Percentiles rank a stretch among this genome's conserved stretches.
Evolutionary conservation across 495 filamentous ascomycete genomes (phyloP).

Genomic region (Massariosphaeria phaeospora): DNA sequence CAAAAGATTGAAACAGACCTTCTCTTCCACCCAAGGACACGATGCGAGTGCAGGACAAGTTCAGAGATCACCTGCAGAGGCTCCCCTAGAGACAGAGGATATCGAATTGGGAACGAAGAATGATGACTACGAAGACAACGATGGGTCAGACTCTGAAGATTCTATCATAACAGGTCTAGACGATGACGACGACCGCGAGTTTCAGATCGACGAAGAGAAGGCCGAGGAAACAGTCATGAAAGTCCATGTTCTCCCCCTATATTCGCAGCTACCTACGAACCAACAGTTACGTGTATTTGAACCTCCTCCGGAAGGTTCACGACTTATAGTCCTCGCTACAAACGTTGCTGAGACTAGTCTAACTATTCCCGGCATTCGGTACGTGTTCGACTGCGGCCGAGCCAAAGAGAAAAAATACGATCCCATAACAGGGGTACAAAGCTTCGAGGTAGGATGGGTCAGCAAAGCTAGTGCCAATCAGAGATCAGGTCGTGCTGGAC

Average conservation of each 20-base stretch:
- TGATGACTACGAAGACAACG: constrained; percentile 34
- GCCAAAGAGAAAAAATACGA: constrained; percentile 90
- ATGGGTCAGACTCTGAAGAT: constrained; percentile 43
- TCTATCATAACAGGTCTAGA: constrained; percentile 39
- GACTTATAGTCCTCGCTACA: constrained; percentile 87
- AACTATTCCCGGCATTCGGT: constrained; percentile 92
- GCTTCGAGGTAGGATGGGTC: constrained; percentile 91
- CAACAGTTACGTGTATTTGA: constrained; percentile 95
- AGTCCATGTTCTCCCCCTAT: constrained; percentile 85
- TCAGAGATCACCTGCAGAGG: constrained; percentile 69
- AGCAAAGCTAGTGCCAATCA: constrained; percentile 95
- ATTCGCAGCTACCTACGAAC: constrained; percentile 87
- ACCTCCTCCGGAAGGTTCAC: constrained; percentile 72
- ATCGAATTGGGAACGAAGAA: constrained; percentile 63
- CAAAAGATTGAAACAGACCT: constrained; percentile 69
- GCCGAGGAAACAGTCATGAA: constrained; percentile 47
- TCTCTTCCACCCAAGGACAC: constrained; percentile 53
- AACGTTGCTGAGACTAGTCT: constrained; percentile 97
- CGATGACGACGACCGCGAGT: constrained; percentile 57
- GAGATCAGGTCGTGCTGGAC: constrained; percentile 86
- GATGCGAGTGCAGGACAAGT: constrained; percentile 57
- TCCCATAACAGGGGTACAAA: constrained; percentile 79
- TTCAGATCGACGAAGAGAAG: constrained; percentile 49
- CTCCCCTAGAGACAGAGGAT: constrained; percentile 79
- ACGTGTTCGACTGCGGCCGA: constrained; percentile 92